Conservation (phyloP, 352 stramenopile species). For the Phytophthora hibernalis region DNA sequence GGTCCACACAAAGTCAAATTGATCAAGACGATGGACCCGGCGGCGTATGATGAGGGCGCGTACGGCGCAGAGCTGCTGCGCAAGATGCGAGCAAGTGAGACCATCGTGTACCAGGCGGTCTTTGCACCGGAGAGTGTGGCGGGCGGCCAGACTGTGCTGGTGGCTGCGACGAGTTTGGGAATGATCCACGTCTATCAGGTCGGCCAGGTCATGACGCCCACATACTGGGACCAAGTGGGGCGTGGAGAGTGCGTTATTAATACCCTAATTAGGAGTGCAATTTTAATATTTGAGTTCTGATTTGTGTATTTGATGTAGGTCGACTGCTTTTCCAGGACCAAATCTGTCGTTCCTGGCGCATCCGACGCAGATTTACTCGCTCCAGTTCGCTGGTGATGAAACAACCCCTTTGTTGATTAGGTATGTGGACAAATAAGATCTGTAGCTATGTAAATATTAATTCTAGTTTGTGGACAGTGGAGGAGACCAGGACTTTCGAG, state of each 20-base stretch:
- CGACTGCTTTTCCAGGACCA: slow-evolving; percentile 49
- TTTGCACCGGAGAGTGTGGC: slow-evolving; percentile 51
- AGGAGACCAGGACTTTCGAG: slow-evolving; percentile 79
- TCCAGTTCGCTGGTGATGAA: slow-evolving; percentile 68
- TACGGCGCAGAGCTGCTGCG: slow-evolving; percentile 59
- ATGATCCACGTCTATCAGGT: slow-evolving; percentile 68
- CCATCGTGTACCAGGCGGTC: slow-evolving; percentile 58
- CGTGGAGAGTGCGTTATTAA: slow-evolving; percentile 38
- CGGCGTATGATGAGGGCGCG: slow-evolving; percentile 59
- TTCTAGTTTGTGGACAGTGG: slow-evolving; percentile 44
- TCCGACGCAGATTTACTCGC: slow-evolving; percentile 75
- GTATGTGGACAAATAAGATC: slow-evolving; percentile 29
- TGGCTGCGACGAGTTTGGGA: slow-evolving; percentile 75
- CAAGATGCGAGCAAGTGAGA: slow-evolving; percentile 60
- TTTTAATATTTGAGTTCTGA: slow-evolving; percentile 2
- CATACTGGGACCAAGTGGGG: slow-evolving; percentile 59
- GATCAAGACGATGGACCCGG: slow-evolving; percentile 54
- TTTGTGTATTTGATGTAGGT: slow-evolving; percentile 33
- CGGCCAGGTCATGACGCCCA: slow-evolving; percentile 45
- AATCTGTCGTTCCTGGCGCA: slow-evolving; percentile 74
- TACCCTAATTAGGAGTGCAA: background rate
- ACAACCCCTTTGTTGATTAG: slow-evolving; percentile 66
- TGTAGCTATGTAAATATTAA: slow-evolving; percentile 5
- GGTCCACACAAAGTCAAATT: background rate
- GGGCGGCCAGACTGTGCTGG: slow-evolving; percentile 48